Base-by-base conservation (phyloP, 2,329 filamentous ascomycete species). In the Blumeriella jaapii region DNA sequence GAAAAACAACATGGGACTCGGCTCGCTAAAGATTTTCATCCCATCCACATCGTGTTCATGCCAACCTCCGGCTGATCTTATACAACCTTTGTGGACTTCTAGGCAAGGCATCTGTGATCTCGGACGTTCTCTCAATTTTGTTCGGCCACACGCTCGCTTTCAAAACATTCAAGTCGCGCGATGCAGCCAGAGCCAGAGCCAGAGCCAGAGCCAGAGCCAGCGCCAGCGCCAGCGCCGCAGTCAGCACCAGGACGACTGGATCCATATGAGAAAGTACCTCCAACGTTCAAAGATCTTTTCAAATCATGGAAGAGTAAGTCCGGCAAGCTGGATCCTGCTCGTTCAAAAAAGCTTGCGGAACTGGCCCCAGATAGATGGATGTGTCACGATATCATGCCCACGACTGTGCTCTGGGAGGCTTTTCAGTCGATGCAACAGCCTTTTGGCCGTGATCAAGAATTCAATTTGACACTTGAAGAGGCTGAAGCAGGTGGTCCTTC, bases 241-340 rank as follows among this genome's bases (percentile, higher is more conserved):
- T 6, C 11, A 23, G 8, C 20, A 23, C 32, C 32, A 23, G 24
- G 32, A 17, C 17, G 18, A 19, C 63, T 87, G 2, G 81, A 93
- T 58, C 78, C 86, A 17, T 74, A 89, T 55, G 75, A 85, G 57
- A 76, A 78, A 49, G 83, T 86, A 2, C 82, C 86, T 3, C 72
- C 77, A 9, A 58, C 65, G 31, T 65, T 95, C 46, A 75, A 78
- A 42, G 62, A 69, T 29, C 62, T 75, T 35, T 95, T 85, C 71
- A 94, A 94, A 57, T 34, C 26, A 27, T 47, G 42, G 44, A 45
- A 41, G 20, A 32, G 38, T 13, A 22, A 13, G 12, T 31, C 13
- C 22, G 22, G 16, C 3, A 7, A 6, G 25, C 14, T 13, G 14
- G 23, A 11, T 11, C 13, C 22, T 12, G 10, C 6, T 3, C 10